Evolutionary conservation across 768 basidiomycete species (phyloP), one percentile per base, ranked within the genome.

Genomic region (Russula griseocarnosa): DNA sequence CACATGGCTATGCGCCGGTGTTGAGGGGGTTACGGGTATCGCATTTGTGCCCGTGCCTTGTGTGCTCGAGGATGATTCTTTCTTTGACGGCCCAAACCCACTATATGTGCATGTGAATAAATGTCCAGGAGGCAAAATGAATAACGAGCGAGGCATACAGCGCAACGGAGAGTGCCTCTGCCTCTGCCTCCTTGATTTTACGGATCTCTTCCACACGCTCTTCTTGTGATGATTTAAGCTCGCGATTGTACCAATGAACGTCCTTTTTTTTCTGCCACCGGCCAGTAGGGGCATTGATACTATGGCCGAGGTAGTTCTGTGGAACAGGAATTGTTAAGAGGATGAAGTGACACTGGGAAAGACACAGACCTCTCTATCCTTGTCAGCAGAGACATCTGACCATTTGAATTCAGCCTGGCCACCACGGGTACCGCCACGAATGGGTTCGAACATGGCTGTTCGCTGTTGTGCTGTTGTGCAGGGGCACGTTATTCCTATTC

Each of bases 231-330:
- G 70, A 66, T 1, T 72, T 70, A 38, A 65, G 30, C 5, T 94
- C 92, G 32, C 94, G 85, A 70, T 78, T 83, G 72, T 96, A 98
- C 95, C 95, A 98, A 70, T 96, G 94, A 18, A 98, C 77, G 71
- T 98, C 95, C 73, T 95, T 94, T 78, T 94, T 93, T 77, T 95
- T 95, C 76, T 97, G 95, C 95, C 95, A 98, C 53, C 95, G 81
- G 1, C 95, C 95, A 1, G 92, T 92, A 0, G 95, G 95, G 3
- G 95, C 95, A 71, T 95, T 95, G 76, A 97, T 84, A 58, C 91
- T 91, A 73, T 96, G 92, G 5, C 95, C 95, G 3, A 98, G 85
- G 74, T 98, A 98, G 76, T 97, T 88, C 88, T 98, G 71, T 14
- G 26, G 24, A 36, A 18, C 20, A 22, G 13, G 22, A 61, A 7